Conservation (phyloP, 345 rosid species). For the Angophora floribunda region DNA sequence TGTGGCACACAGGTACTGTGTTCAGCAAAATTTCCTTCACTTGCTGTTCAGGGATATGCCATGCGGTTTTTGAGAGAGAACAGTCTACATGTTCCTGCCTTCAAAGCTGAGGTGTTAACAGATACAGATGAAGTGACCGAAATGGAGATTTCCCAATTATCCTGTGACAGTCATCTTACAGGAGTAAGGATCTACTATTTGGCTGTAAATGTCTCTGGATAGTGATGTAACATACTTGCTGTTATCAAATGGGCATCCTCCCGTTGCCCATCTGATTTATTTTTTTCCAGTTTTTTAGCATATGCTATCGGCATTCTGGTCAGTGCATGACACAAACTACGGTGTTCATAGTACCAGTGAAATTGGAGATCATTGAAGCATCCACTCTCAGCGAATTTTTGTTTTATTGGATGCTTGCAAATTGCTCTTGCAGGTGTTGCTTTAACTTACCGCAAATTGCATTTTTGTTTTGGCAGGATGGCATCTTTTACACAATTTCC, state of each 20-base stretch:
- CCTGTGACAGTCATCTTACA: conserved; percentile 57
- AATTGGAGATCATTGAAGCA: neutral
- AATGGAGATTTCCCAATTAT: conserved; percentile 37
- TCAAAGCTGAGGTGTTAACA: conserved; percentile 52
- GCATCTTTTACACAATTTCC: conserved; percentile 86
- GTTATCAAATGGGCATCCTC: neutral
- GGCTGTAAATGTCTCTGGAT: neutral
- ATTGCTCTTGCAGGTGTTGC: neutral
- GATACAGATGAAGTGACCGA: conserved; percentile 46
- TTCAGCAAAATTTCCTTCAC: conserved; percentile 14
- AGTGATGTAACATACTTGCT: neutral
- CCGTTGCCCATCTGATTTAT: neutral
- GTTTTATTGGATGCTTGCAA: neutral
- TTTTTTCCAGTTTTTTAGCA: neutral
- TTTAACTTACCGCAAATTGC: neutral
- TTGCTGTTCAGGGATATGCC: conserved; percentile 66
- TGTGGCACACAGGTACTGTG: conserved; percentile 22
- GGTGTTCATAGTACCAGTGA: neutral
- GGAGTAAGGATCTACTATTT: conserved; percentile 44
- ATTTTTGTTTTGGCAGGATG: conserved; percentile 43
- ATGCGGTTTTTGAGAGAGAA: conserved; percentile 60
- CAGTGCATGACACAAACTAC: neutral
- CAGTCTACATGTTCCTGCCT: conserved; percentile 31
- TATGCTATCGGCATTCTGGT: neutral
- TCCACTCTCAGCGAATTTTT: neutral